Base-by-base conservation (phyloP, 2,329 filamentous ascomycete genomes). In the Cryphonectria carpinicola region DNA sequence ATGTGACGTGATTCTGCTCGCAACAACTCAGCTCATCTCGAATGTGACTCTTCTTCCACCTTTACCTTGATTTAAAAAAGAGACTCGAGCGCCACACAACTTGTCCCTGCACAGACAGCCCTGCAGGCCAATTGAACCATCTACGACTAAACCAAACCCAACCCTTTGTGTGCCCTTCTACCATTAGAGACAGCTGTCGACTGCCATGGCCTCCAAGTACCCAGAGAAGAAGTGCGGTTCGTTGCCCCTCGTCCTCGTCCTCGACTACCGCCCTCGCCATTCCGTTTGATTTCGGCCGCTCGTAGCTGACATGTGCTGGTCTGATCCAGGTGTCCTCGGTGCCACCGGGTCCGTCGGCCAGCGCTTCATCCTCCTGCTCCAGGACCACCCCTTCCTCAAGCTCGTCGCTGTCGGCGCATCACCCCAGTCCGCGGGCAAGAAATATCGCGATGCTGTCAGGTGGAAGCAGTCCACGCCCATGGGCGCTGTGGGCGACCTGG, bases 301-400 rank as follows among this genome's bases (percentile, higher is more conserved):
- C 37, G 5, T 2, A 39, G 28, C 73, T 71, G 63, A 67, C 41
- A 65, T 35, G 37, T 35, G 25, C 32, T 65, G 11, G 58, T 17
- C 32, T 32, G 58, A 60, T 25, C 10, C 74, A 91, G 88, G 89
- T 80, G 94, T 98, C 70, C 89, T 98, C 70, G 95, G 95, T 76
- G 93, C 92, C 82, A 98, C 95, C 43, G 96, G 96, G 79, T 97
- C 94, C 49, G 95, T 98, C 19, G 95, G 95, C 76, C 94, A 97
- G 83, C 91, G 96, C 78, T 98, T 98, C 82, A 96, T 98, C 79
- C 90, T 98, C 46, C 89, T 98, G 67, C 91, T 98, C 73, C 91
- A 93, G 61, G 88, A 94, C 68, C 95, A 98, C 83, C 95, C 95
- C 22, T 89, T 92, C 81, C 93, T 98, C 77, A 89, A 90, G 74